Evolutionary conservation across 2,329 filamentous ascomycete species (phyloP).

Genomic region (Clarireedia hainanense): DNA sequence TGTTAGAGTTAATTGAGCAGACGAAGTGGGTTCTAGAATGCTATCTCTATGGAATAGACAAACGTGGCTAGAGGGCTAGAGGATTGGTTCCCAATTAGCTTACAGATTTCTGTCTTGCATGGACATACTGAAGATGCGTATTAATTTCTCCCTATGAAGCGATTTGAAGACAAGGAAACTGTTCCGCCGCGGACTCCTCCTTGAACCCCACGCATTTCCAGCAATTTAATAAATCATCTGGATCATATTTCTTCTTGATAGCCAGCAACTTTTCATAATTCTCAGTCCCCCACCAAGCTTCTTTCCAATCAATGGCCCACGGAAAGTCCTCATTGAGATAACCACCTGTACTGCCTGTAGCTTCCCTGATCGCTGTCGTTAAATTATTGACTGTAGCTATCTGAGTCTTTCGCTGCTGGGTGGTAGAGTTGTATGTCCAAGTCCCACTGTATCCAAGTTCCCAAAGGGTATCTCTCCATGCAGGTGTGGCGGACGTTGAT

Average conservation of each 20-base stretch:
- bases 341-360: constrained; percentile 11
- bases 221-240: constrained; percentile 14
- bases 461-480: constrained; percentile 14
- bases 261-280: constrained; percentile 14
- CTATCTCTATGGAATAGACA: too few species aligned
- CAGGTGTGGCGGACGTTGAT: constrained; percentile 16
- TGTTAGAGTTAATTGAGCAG: too few species aligned
- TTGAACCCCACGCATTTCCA: constrained; percentile 18
- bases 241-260: constrained; percentile 20
- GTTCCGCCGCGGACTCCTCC: constrained; percentile 3
- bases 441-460: constrained; percentile 4
- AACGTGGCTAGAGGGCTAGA: too few species aligned
- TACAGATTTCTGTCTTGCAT: too few species aligned
- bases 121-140: too few species aligned
- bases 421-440: constrained; percentile 9
- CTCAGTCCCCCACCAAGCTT: constrained; percentile 12
- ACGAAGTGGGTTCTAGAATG: too few species aligned
- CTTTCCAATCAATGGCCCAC: constrained; percentile 15
- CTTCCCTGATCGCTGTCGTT: not conserved
- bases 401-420: not conserved
- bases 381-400: not conserved
- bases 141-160: too few species aligned
- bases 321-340: constrained; percentile 17
- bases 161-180: constrained; percentile 8
- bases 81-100: too few species aligned